Evolutionary conservation across 768 basidiomycete species (phyloP), one percentile per base, ranked within the genome.

Genomic region (Hydnum rufescens): DNA sequence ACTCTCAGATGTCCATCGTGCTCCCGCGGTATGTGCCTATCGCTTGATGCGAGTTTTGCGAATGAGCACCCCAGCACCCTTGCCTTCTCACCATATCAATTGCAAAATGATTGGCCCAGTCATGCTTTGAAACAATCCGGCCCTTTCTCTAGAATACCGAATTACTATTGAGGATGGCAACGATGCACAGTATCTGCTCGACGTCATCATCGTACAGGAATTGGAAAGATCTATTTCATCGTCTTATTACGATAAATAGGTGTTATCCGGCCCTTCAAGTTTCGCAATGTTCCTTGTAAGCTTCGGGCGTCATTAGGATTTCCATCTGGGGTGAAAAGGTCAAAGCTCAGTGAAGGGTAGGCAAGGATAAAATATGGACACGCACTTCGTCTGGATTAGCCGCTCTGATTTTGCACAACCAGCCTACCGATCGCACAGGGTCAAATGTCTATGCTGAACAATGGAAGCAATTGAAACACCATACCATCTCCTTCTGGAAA

Each of bases 371-470:
- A 8, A 8, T 39, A 8, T 39, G 47, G 5, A 18, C 13, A 54
- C 71, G 36, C 64, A 89, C 85, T 74, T 97, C 85, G 1, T 71
- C 65, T 3, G 81, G 79, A 54, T 84, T 66, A 22, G 82, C 74
- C 43, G 95, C 65, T 64, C 81, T 77, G 60, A 99, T 80, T 71
- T 86, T 92, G 77, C 82, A 90, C 44, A 99, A 76, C 93, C 93
- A 99, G 53, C 93, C 92, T 96, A 57, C 1, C 5, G 5, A 28
- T 18, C 1, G 18, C 8, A 26, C 32, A 16, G 6, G 25, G 19
- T 22, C 23, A 42, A 4, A 57, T 32, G 22, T 4, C 30, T 25
- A 16, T 28, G 28, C n/a, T 22, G 22, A 23, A 43, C 28, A 8
- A 23, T 32, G n/a, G 31, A 19, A 26, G 19, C 26, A 32, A 5